Evolutionary conservation across 352 stramenopile genomes (phyloP).

Genomic region (Aphanomyces euteiches): DNA sequence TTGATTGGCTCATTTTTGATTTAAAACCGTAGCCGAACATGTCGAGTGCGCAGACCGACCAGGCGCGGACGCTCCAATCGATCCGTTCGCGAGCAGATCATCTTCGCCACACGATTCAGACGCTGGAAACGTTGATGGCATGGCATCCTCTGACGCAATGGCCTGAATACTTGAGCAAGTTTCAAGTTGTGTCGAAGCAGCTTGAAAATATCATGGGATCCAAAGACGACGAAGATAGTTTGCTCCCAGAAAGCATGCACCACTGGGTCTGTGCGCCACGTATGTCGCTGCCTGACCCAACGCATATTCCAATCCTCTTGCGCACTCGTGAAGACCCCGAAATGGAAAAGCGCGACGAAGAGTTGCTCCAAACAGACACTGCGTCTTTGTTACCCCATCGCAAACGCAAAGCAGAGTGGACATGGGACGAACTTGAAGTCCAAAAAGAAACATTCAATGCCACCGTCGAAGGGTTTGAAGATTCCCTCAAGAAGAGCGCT

Average conservation of each 20-base stretch:
- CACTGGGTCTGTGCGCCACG: conserved; percentile 79
- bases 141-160: conserved; percentile 79
- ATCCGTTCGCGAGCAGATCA: conserved; percentile 78
- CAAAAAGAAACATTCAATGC: conserved; percentile 65
- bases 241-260: conserved; percentile 74
- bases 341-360: conserved; percentile 77
- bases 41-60: conserved; percentile 37
- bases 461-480: conserved; percentile 68
- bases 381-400: conserved; percentile 32
- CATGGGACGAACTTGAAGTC: conserved; percentile 60
- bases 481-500: conserved; percentile 81
- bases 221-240: conserved; percentile 54
- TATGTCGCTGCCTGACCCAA: conserved; percentile 74
- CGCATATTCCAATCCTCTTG: conserved; percentile 72
- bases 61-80: conserved; percentile 72
- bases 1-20: neutral
- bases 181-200: conserved; percentile 84
- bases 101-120: conserved; percentile 67
- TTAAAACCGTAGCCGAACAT: neutral
- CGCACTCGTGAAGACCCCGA: conserved; percentile 78
- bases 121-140: conserved; percentile 70
- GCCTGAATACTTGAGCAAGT: conserved; percentile 79
- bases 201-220: conserved; percentile 69
- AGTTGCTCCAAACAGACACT: conserved; percentile 63
- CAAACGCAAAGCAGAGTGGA: conserved; percentile 44